phyloP scores from a whole-genome alignment of 2,329 filamentous ascomycete genomes.

The Camillea tinctor region DNA sequence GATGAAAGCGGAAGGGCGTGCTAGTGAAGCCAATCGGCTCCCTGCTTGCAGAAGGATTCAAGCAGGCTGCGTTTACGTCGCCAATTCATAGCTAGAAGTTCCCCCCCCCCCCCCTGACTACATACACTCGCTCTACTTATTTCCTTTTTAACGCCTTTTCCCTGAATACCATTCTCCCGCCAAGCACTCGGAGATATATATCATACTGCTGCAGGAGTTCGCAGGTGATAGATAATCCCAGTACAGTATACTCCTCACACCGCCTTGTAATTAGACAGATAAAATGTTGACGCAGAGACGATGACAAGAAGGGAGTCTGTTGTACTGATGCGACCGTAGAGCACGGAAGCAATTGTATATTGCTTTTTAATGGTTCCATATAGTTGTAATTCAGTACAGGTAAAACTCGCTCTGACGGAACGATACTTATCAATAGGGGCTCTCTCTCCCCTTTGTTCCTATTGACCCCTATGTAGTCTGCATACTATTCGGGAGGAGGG shows the following conservation, averaged over 20 bases:
- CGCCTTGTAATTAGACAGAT: neutral
- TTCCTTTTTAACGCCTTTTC: neutral
- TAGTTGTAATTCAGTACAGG: neutral
- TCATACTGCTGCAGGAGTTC: neutral
- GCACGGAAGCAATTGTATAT: neutral
- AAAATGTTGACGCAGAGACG: neutral
- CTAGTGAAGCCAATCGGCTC: neutral
- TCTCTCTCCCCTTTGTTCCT: neutral
- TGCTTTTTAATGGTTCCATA: too few relatives aligned
- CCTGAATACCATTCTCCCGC: neutral
- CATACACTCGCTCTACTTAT: neutral
- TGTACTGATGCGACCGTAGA: neutral
- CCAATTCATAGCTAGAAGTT: neutral
- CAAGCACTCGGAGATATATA: neutral
- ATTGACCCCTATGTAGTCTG: neutral
- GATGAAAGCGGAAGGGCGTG: neutral
- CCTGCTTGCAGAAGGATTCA: neutral
- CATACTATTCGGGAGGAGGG: neutral
- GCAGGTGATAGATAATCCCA: neutral
- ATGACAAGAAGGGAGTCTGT: neutral
- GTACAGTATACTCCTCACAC: neutral
- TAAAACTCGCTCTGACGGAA: neutral
- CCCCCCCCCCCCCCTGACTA: too few relatives aligned
- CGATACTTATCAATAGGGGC: neutral
- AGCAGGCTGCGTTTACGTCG: neutral